Percentiles rank a stretch among this genome's conserved stretches.
Conservation (phyloP, 2,329 filamentous ascomycete species). For the Trichoderma asperellum region DNA sequence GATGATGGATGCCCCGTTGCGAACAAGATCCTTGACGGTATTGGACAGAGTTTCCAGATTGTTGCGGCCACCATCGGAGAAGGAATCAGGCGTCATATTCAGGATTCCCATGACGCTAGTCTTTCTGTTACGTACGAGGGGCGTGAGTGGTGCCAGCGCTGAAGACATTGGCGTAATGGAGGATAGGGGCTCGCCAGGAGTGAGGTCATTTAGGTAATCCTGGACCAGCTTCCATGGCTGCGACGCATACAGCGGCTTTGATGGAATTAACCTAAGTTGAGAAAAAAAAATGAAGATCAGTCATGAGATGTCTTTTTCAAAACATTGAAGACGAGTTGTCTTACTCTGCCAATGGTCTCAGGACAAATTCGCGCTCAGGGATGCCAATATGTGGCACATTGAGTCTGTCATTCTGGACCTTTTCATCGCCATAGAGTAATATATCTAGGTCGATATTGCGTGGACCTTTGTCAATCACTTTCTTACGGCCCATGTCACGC, state of each 20-base stretch:
- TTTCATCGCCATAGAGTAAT: slow-evolving; percentile 73
- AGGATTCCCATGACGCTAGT: slow-evolving; percentile 93
- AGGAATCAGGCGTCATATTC: slow-evolving; percentile 94
- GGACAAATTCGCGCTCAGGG: slow-evolving; percentile 88
- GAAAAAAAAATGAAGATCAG: background rate
- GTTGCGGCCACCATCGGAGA: slow-evolving; percentile 84
- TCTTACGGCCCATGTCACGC: slow-evolving; percentile 74
- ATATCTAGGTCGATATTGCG: slow-evolving; percentile 95
- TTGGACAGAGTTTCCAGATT: slow-evolving; percentile 56
- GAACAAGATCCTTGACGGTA: slow-evolving; percentile 66
- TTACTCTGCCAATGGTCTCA: slow-evolving; percentile 81
- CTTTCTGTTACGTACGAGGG: slow-evolving; percentile 59
- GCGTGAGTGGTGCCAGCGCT: slow-evolving; percentile 56
- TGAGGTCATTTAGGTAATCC: slow-evolving; percentile 64
- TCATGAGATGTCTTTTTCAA: background rate
- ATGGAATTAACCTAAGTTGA: slow-evolving; percentile 56
- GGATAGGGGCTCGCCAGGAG: slow-evolving; percentile 55
- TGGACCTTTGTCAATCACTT: slow-evolving; percentile 89
- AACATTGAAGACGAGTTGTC: slow-evolving; percentile 33
- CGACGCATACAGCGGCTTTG: slow-evolving; percentile 54
- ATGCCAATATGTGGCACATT: slow-evolving; percentile 84
- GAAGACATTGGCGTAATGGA: slow-evolving; percentile 61
- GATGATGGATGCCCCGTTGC: slow-evolving; percentile 76
- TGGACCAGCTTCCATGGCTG: slow-evolving; percentile 64
- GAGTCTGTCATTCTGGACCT: slow-evolving; percentile 71